These are phyloP conservation scores for Solanum virginianum DNA, from an alignment of 257 asterid genomes.

Conservation along the genomic window DNA sequence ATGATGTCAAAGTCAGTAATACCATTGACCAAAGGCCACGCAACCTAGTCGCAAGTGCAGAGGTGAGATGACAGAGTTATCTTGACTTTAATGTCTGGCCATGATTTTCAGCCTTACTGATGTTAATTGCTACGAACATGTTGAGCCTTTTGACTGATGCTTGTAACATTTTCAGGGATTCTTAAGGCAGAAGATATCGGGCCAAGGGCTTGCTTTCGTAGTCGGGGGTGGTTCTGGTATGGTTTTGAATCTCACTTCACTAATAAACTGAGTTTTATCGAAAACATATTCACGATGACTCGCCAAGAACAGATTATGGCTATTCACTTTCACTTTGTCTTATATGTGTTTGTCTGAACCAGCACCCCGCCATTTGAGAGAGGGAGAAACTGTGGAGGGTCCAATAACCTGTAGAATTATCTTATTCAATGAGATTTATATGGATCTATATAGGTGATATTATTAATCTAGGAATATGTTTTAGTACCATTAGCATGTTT, in stretches of 20 bases:
- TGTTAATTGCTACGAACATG: not conserved
- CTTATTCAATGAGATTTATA: no score
- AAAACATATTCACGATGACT: not conserved
- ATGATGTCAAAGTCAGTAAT: slow-evolving; percentile 88
- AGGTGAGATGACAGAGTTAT: slow-evolving; percentile 41
- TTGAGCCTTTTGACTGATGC: not conserved
- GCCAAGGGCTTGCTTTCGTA: slow-evolving; percentile 92
- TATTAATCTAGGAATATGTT: no score
- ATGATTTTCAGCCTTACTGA: not conserved
- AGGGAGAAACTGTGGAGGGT: no score
- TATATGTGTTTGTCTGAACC: no score
- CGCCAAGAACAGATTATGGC: not conserved
- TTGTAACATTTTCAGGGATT: slow-evolving; percentile 57
- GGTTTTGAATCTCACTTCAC: slow-evolving; percentile 7
- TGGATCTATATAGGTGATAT: no score
- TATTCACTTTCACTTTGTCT: not conserved
- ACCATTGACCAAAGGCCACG: slow-evolving; percentile 79
- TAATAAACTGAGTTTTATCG: not conserved
- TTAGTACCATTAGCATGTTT: no score
- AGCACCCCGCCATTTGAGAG: no score
- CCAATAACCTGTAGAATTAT: no score
- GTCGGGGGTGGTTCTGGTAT: slow-evolving; percentile 98
- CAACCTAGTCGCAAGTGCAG: slow-evolving; percentile 61
- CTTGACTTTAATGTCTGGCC: not conserved
- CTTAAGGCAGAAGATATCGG: slow-evolving; percentile 93